Percentiles rank a stretch among this genome's conserved stretches.
Evolutionary conservation across 306 rosid species (phyloP).

Genomic region (Crotalaria pallida): DNA sequence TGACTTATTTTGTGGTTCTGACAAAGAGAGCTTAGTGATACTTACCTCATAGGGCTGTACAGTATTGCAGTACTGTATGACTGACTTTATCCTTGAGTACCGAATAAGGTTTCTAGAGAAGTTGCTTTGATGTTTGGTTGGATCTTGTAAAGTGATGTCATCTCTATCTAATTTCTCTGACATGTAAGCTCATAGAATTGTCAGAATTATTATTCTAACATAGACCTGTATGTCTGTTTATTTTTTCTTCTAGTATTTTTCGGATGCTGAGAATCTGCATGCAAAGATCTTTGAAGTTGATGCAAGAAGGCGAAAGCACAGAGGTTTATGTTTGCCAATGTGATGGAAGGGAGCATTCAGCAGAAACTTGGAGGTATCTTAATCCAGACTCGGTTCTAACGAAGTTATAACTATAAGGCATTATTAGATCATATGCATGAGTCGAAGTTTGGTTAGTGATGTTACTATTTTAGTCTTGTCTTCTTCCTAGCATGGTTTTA

Average conservation of each 20-base stretch:
- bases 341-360: constrained; percentile 65
- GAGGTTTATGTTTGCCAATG: constrained; percentile 66
- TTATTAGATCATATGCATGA: constrained; percentile 54
- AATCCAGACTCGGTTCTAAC: constrained; percentile 68
- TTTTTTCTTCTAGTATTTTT: constrained; percentile 72
- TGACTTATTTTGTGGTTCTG: not conserved
- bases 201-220: constrained; percentile 1
- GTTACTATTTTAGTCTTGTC: not conserved
- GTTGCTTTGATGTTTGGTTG: not conserved
- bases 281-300: constrained; percentile 67
- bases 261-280: constrained; percentile 65
- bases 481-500: too few relatives aligned
- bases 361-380: constrained; percentile 82
- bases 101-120: not conserved
- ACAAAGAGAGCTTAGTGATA: not conserved
- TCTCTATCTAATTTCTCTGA: not conserved
- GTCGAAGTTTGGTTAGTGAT: constrained; percentile 62
- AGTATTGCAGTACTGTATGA: not conserved
- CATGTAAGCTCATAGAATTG: not conserved
- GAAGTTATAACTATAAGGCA: constrained; percentile 45
- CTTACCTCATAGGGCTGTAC: not conserved
- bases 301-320: constrained; percentile 71
- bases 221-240: constrained; percentile 24
- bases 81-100: not conserved
- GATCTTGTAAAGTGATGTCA: not conserved